Evolutionary conservation across 202 grass and related monocot species (phyloP).

Genomic region (Zizania palustris): DNA sequence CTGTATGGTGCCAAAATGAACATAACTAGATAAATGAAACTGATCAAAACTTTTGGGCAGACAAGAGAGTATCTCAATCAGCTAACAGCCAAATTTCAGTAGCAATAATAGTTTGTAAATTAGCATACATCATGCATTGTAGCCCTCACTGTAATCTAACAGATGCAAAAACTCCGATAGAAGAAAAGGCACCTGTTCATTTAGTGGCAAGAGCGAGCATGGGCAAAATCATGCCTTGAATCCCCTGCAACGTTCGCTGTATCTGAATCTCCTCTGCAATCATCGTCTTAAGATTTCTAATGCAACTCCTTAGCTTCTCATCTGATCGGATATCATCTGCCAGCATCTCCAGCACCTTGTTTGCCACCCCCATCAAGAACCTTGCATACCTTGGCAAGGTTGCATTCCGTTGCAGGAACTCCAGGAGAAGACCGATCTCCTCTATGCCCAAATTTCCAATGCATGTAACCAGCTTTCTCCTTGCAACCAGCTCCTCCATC

Average conservation of each 20-base stretch:
- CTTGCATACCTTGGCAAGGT: constrained; percentile 70
- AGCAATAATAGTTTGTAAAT: constrained; percentile 23
- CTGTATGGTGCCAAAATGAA: constrained; percentile 23
- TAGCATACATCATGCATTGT: constrained; percentile 6
- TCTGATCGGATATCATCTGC: constrained; percentile 56
- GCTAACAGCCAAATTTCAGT: constrained; percentile 15
- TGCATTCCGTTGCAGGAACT: constrained; percentile 61
- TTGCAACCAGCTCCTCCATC: constrained; percentile 82
- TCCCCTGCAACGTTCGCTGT: constrained; percentile 76
- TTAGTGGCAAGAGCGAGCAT: constrained; percentile 72
- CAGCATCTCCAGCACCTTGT: constrained; percentile 80
- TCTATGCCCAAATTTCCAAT: constrained; percentile 63
- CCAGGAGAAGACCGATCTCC: constrained; percentile 59
- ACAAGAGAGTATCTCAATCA: background rate
- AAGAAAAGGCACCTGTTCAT: constrained; percentile 44
- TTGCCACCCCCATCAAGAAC: constrained; percentile 73
- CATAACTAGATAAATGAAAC: background rate
- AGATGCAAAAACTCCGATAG: background rate
- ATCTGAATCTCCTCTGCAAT: constrained; percentile 74
- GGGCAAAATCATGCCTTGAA: constrained; percentile 93
- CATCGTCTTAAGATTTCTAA: constrained; percentile 71
- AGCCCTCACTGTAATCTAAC: constrained; percentile 13
- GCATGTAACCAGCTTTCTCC: constrained; percentile 74
- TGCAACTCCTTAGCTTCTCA: constrained; percentile 47
- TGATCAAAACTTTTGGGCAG: background rate